Conservation (phyloP, 345 rosid genomes). For the Kernera saxatilis region DNA sequence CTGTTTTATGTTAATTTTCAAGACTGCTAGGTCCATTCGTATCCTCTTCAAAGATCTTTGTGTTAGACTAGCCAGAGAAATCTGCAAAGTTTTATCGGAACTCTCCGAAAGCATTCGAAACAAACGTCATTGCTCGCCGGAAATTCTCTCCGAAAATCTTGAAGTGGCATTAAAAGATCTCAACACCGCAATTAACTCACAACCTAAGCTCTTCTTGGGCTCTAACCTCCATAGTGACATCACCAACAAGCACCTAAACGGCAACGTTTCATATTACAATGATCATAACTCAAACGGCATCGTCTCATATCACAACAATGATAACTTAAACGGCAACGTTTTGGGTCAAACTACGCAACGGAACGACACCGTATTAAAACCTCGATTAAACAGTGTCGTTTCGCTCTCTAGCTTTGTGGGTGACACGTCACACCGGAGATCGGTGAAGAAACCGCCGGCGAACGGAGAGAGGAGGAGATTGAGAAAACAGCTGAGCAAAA, state of each 20-base stretch:
- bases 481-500: slow-evolving; percentile 66
- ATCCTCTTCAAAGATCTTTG: slow-evolving; percentile 69
- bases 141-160: slow-evolving; percentile 65
- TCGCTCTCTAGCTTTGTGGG: slow-evolving; percentile 52
- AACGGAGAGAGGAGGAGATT: slow-evolving; percentile 42
- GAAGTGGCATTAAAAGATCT: slow-evolving; percentile 69
- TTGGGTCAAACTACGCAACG: background rate
- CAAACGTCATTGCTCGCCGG: slow-evolving; percentile 70
- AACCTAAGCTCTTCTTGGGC: slow-evolving; percentile 76
- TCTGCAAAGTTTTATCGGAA: slow-evolving; percentile 54
- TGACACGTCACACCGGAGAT: slow-evolving; percentile 42
- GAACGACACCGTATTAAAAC: background rate
- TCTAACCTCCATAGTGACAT: slow-evolving; percentile 35
- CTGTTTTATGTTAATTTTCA: background rate
- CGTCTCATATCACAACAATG: background rate
- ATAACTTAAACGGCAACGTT: background rate
- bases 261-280: slow-evolving; percentile 32
- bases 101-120: slow-evolving; percentile 52
- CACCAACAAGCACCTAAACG: slow-evolving; percentile 17
- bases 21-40: slow-evolving; percentile 75
- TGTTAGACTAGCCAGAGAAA: slow-evolving; percentile 55
- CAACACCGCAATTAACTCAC: slow-evolving; percentile 65
- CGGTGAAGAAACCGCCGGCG: slow-evolving; percentile 11
- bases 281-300: slow-evolving; percentile 10
- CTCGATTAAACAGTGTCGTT: slow-evolving; percentile 5